Percentiles rank a stretch among this genome's conserved stretches.
Conservation (phyloP, 1,284 basidiomycete species). For the Cystobasidium sp. region DNA sequence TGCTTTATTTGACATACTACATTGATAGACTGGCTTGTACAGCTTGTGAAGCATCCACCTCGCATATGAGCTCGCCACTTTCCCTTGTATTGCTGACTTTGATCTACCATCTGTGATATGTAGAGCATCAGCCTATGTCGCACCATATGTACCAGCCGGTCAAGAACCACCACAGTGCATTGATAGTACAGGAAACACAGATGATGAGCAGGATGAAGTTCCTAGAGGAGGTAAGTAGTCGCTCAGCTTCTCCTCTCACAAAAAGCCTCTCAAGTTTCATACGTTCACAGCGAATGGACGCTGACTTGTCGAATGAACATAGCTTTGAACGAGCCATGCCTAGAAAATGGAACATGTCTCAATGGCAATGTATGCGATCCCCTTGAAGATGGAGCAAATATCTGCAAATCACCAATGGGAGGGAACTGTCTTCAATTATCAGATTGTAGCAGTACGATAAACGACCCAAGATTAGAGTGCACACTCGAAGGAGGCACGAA, state of each 20-base stretch:
- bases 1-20: no score
- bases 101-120: background rate
- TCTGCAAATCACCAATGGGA: background rate
- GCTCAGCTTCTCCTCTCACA: background rate
- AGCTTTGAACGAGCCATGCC: conserved; percentile 3
- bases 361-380: background rate
- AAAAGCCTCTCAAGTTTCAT: no score
- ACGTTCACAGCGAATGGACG: background rate
- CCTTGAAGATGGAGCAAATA: background rate
- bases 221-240: background rate
- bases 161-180: background rate
- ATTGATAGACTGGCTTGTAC: no score
- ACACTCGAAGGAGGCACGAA: background rate
- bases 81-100: no score
- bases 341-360: background rate
- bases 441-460: background rate
- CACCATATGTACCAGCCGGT: background rate
- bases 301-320: background rate
- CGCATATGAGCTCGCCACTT: no score
- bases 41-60: no score
- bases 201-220: background rate
- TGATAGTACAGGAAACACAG: background rate
- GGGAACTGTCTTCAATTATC: background rate
- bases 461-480: background rate
- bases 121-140: background rate